Evolutionary conservation across 2,329 filamentous ascomycete genomes (phyloP).

Genomic region (Ophiosphaerella korrae): DNA sequence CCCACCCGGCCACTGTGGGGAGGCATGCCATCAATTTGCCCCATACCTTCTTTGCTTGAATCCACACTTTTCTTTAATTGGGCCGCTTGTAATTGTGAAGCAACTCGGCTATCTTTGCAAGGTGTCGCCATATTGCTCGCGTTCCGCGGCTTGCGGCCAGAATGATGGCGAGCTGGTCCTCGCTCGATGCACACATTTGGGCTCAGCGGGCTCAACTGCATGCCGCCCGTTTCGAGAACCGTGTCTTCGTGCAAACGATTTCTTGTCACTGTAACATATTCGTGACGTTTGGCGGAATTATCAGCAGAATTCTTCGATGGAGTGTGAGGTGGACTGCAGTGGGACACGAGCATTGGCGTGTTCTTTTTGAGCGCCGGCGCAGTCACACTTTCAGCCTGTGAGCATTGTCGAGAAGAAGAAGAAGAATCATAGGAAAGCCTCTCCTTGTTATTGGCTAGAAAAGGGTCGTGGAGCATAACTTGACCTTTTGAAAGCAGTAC

Average conservation of each 20-base stretch:
- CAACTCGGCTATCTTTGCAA: background rate
- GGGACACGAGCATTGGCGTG: background rate
- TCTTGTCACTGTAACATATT: background rate
- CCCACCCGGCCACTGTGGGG: constrained; percentile 10
- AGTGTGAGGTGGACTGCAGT: background rate
- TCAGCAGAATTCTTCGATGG: background rate
- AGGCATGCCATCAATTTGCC: background rate
- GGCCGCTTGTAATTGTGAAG: background rate
- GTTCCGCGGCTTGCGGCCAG: background rate
- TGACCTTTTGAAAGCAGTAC: background rate
- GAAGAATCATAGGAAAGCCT: background rate
- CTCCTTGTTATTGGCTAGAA: constrained; percentile 1
- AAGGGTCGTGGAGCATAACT: background rate
- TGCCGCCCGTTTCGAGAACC: constrained; percentile 9
- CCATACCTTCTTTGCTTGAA: background rate
- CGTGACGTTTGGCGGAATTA: background rate
- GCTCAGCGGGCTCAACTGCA: constrained; percentile 29
- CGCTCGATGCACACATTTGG: constrained; percentile 40
- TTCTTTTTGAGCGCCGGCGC: no score
- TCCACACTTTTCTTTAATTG: constrained; percentile 3
- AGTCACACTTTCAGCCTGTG: no score
- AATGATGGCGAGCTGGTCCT: constrained; percentile 26
- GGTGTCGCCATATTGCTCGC: background rate
- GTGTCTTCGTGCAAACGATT: background rate
- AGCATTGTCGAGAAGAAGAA: no score